phyloP scores from a whole-genome alignment of 192 early-diverging fungal species.

The Umbelopsis vinacea region DNA sequence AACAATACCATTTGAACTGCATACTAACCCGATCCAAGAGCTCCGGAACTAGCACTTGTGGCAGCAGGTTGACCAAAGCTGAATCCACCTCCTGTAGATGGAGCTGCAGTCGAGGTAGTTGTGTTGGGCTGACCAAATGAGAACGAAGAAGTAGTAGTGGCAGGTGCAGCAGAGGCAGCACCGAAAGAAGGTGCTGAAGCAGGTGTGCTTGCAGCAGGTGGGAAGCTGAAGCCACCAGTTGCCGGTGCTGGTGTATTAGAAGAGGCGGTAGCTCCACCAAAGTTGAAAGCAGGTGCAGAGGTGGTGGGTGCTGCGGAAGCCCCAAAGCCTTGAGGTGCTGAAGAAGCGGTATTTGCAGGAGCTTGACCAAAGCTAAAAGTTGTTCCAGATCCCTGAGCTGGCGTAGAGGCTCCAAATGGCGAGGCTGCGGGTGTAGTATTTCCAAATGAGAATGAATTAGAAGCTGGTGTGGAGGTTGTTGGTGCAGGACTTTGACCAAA shows the following conservation, averaged over 20 bases:
- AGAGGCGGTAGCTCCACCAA: constrained; percentile 18
- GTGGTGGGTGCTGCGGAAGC: constrained; percentile 12
- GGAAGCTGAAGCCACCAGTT: constrained; percentile 17
- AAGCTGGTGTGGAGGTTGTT: constrained; percentile 4
- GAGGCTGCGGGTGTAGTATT: constrained; percentile 17
- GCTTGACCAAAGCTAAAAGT: constrained; percentile 1
- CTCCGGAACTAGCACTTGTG: not conserved
- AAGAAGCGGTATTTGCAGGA: not conserved
- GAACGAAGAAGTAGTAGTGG: constrained; percentile 33
- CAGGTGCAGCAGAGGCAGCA: constrained; percentile 22
- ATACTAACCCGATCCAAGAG: not conserved
- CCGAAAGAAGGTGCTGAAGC: constrained; percentile 20
- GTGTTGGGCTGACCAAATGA: constrained; percentile 36
- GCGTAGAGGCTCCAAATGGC: not conserved
- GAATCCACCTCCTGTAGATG: constrained; percentile 22
- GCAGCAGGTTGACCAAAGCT: constrained; percentile 18
- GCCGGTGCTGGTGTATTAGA: constrained; percentile 28
- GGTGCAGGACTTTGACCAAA: not conserved
- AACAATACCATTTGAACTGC: too few relatives aligned
- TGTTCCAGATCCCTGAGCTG: not conserved
- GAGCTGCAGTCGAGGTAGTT: constrained; percentile 36
- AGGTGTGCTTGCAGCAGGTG: constrained; percentile 29
- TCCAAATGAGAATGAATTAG: constrained; percentile 21
- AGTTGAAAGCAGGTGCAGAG: constrained; percentile 18
- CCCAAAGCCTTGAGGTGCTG: constrained; percentile 4